Conservation (phyloP, 2,329 filamentous ascomycete genomes). For the Intubia oerlemansii region DNA sequence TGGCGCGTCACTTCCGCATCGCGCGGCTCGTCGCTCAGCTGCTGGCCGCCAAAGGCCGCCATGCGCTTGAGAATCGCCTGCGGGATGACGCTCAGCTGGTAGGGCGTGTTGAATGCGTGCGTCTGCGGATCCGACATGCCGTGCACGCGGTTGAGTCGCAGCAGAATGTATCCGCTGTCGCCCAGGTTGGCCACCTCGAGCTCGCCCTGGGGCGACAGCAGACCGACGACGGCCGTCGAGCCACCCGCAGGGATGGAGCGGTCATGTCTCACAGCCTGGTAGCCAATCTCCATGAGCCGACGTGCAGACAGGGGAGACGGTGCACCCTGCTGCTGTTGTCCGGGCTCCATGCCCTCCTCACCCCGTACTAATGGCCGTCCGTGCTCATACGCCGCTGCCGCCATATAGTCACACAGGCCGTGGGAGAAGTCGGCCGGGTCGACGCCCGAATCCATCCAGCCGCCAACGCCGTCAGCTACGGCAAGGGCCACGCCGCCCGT, state of each 20-base stretch:
- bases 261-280: slow-evolving; percentile 62
- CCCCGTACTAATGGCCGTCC: too few species aligned
- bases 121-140: slow-evolving; percentile 71
- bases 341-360: slow-evolving; percentile 12
- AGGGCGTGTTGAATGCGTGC: slow-evolving; percentile 95
- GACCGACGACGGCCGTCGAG: slow-evolving; percentile 77
- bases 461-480: slow-evolving; percentile 84
- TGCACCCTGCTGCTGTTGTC: slow-evolving; percentile 9
- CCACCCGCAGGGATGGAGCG: slow-evolving; percentile 57
- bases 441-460: slow-evolving; percentile 81
- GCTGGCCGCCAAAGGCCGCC: slow-evolving; percentile 61
- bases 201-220: slow-evolving; percentile 49
- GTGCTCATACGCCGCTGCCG: slow-evolving; percentile 44
- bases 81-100: slow-evolving; percentile 77
- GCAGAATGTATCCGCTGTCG: slow-evolving; percentile 80
- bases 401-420: slow-evolving; percentile 85
- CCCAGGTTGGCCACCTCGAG: slow-evolving; percentile 86
- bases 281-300: slow-evolving; percentile 60
- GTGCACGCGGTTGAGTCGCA: slow-evolving; percentile 71
- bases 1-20: slow-evolving; percentile 67
- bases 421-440: slow-evolving; percentile 94
- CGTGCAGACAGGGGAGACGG: slow-evolving; percentile 32
- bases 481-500: slow-evolving; percentile 59
- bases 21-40: slow-evolving; percentile 62
- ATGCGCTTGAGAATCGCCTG: slow-evolving; percentile 59